phyloP scores from a whole-genome alignment of 352 stramenopile species.

The Pythium periplocum region DNA sequence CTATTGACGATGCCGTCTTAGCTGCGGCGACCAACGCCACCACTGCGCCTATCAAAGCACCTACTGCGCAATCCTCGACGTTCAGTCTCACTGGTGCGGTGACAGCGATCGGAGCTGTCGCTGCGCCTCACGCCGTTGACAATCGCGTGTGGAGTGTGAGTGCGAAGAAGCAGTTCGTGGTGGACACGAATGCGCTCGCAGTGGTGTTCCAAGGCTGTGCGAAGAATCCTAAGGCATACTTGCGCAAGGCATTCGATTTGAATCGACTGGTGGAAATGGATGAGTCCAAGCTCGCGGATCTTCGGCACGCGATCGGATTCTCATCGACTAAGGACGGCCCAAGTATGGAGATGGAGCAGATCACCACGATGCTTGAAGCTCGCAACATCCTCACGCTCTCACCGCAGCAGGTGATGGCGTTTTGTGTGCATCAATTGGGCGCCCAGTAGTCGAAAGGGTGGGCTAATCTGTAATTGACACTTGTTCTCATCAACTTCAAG shows the following conservation, averaged over 20 bases:
- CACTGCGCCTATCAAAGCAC: too few relatives aligned
- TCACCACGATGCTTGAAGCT: slow-evolving; percentile 68
- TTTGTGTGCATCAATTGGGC: slow-evolving; percentile 15
- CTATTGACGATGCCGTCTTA: slow-evolving; percentile 12
- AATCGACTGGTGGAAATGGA: slow-evolving; percentile 38
- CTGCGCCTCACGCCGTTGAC: neutral
- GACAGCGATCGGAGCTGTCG: slow-evolving; percentile 14
- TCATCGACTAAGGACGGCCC: neutral
- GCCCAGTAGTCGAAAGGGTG: neutral
- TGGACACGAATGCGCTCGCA: slow-evolving; percentile 31
- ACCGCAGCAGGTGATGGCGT: slow-evolving; percentile 32
- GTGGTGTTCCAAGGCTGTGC: slow-evolving; percentile 29
- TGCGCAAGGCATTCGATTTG: slow-evolving; percentile 45
- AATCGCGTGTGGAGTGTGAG: slow-evolving; percentile 14
- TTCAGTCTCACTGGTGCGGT: slow-evolving; percentile 14
- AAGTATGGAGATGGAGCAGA: slow-evolving; percentile 33
- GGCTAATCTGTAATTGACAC: too few relatives aligned
- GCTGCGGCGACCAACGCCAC: neutral
- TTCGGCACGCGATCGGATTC: slow-evolving; percentile 30
- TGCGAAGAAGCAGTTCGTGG: slow-evolving; percentile 30
- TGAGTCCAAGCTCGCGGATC: slow-evolving; percentile 27
- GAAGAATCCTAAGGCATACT: slow-evolving; percentile 25
- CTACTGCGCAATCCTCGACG: neutral
- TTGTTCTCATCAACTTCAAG: too few relatives aligned
- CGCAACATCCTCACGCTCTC: slow-evolving; percentile 46